These are phyloP conservation scores for Russula brevipes DNA, from an alignment of 768 basidiomycete species.

Conservation along the genomic window DNA sequence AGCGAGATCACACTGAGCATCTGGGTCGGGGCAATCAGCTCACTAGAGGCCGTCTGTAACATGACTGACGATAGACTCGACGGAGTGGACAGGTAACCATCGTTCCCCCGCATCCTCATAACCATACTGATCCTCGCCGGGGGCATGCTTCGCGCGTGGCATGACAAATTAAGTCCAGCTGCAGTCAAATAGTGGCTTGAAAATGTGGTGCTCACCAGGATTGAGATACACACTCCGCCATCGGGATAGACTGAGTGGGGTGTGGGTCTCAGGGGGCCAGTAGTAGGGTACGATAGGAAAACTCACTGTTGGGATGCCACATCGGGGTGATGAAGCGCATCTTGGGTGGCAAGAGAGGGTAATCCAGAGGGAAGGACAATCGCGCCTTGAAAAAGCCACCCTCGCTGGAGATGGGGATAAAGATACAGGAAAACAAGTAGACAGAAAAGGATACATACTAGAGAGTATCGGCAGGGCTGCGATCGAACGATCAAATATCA, in stretches of 20 bases:
- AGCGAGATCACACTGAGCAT: conserved; percentile 95
- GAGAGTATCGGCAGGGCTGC: conserved; percentile 84
- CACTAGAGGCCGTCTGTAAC: conserved; percentile 1
- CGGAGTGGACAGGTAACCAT: conserved; percentile 96
- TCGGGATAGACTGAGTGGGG: conserved; percentile 73
- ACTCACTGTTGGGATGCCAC: conserved; percentile 96
- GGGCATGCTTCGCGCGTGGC: conserved; percentile 62
- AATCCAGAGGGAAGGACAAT: conserved; percentile 85
- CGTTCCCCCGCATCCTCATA: conserved; percentile 96
- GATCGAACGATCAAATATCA: conserved; percentile 27
- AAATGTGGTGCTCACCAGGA: conserved; percentile 53
- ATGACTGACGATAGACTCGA: conserved; percentile 83
- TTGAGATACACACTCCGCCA: conserved; percentile 93
- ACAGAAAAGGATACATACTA: conserved; percentile 54
- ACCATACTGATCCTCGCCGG: conserved; percentile 94
- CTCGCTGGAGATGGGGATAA: conserved; percentile 53
- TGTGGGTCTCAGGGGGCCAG: background rate
- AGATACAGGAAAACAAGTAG: background rate
- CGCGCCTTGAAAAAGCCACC: conserved; percentile 94
- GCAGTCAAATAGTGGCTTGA: conserved; percentile 4
- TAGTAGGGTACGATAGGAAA: background rate
- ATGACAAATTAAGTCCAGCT: conserved; percentile 3
- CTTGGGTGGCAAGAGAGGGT: conserved; percentile 87
- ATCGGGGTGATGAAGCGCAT: conserved; percentile 94
- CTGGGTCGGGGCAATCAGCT: conserved; percentile 38